These are phyloP conservation scores for Hypericum androsaemum DNA, from an alignment of 345 rosid genomes.

Conservation along the genomic window DNA sequence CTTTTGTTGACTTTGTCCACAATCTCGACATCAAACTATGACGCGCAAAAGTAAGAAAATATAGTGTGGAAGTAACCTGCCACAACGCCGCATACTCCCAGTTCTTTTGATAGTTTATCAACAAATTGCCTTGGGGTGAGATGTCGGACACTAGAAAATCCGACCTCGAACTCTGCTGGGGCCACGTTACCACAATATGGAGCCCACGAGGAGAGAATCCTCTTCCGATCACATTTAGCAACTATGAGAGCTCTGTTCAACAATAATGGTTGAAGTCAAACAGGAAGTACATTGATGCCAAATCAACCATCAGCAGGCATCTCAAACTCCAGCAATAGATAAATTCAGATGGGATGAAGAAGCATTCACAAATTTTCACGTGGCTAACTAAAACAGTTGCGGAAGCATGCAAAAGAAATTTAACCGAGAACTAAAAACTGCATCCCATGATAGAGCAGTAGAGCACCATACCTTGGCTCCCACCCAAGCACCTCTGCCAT, in stretches of 20 bases:
- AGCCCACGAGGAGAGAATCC: conserved; percentile 79
- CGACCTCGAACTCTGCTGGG: conserved; percentile 57
- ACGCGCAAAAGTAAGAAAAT: background rate
- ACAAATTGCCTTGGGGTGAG: conserved; percentile 80
- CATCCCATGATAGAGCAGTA: no score
- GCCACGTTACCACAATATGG: conserved; percentile 52
- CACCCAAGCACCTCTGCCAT: conserved; percentile 92
- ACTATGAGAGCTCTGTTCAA: conserved; percentile 66
- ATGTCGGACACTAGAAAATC: conserved; percentile 70
- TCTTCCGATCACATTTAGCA: conserved; percentile 75
- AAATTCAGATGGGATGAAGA: background rate
- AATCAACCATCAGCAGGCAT: no score
- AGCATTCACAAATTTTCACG: background rate
- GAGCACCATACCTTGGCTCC: conserved; percentile 62
- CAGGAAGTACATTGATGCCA: no score
- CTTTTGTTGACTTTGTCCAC: no score
- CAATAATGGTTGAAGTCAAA: background rate
- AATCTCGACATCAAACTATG: no score
- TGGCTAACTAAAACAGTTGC: background rate
- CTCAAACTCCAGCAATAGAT: no score
- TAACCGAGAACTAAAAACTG: no score
- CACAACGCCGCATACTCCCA: conserved; percentile 69
- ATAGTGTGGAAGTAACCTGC: conserved; percentile 42
- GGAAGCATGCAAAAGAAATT: conserved; percentile 6
- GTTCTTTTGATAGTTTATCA: conserved; percentile 76